Evolutionary conservation across 805 yeast species (phyloP).

Genomic region (Candida tammaniensis): DNA sequence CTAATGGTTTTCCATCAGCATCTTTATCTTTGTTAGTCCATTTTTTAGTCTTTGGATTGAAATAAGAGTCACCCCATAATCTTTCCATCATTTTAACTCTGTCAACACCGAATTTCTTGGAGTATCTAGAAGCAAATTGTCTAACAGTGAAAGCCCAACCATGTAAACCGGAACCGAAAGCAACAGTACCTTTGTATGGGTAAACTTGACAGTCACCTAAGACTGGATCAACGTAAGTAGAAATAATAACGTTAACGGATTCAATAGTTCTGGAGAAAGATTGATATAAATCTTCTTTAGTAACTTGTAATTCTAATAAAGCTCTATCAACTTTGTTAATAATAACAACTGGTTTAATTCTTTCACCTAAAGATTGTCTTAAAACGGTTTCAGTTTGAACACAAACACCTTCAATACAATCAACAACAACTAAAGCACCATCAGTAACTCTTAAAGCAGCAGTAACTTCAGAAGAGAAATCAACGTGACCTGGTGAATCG

Average conservation of each 20-base stretch:
- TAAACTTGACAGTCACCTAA: constrained; percentile 97
- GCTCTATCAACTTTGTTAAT: constrained; percentile 99
- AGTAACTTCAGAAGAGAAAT: constrained; percentile 99
- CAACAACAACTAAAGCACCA: constrained; percentile 99
- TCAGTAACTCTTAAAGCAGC: constrained; percentile 99
- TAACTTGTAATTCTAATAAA: constrained; percentile 95
- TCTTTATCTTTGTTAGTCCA: constrained; percentile 97
- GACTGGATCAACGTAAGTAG: constrained; percentile 87
- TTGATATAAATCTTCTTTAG: constrained; percentile 99
- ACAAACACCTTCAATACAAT: constrained; percentile 99
- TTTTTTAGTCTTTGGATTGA: constrained; percentile 99
- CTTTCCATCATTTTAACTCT: constrained; percentile 96
- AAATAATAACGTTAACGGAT: constrained; percentile 97
- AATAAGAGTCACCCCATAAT: constrained; percentile 99
- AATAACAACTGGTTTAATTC: constrained; percentile 98
- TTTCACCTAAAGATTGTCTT: constrained; percentile 98
- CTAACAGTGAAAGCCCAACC: constrained; percentile 99
- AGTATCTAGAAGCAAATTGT: constrained; percentile 96
- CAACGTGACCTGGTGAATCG: constrained; percentile 99
- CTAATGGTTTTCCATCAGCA: constrained; percentile 91
- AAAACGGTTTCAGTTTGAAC: constrained; percentile 99
- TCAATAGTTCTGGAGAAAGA: constrained; percentile 98
- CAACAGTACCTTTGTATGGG: constrained; percentile 99
- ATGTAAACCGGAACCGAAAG: constrained; percentile 99
- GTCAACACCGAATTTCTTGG: constrained; percentile 99